phyloP scores from a whole-genome alignment of 2,329 filamentous ascomycete genomes.

The Curvularia spicifera region DNA sequence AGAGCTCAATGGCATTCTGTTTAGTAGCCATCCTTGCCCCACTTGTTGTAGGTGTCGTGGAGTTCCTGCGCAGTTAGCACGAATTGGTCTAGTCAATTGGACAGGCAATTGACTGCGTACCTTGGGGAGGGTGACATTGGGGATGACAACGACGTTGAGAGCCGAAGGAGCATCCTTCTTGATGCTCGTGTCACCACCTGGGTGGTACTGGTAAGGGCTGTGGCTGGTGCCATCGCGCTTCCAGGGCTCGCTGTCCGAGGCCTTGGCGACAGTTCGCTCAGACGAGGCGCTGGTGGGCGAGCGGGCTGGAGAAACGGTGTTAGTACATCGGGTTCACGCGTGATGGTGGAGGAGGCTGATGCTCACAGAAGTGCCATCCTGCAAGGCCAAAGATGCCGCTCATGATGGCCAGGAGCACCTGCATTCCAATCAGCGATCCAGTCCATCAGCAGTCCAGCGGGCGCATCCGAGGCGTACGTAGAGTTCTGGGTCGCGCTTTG shows the following conservation, averaged over 20 bases:
- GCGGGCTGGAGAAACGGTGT: slow-evolving; percentile 63
- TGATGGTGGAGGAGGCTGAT: slow-evolving; percentile 6
- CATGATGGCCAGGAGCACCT: slow-evolving; percentile 95
- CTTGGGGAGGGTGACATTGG: slow-evolving; percentile 91
- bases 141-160: slow-evolving; percentile 91
- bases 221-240: slow-evolving; percentile 63
- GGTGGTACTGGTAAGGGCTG: slow-evolving; percentile 72
- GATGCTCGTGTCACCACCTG: slow-evolving; percentile 78
- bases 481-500: slow-evolving; percentile 75
- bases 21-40: slow-evolving; percentile 92
- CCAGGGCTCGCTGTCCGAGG: slow-evolving; percentile 87
- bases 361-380: slow-evolving; percentile 84
- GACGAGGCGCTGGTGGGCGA: slow-evolving; percentile 85
- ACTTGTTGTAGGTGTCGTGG: slow-evolving; percentile 99
- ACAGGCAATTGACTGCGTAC: slow-evolving; percentile 20
- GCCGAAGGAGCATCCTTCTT: slow-evolving; percentile 93
- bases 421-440: slow-evolving; percentile 34
- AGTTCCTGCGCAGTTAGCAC: slow-evolving; percentile 65
- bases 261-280: slow-evolving; percentile 77
- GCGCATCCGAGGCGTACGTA: slow-evolving; percentile 61
- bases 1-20: slow-evolving; percentile 1
- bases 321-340: slow-evolving; percentile 8
- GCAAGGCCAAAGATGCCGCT: slow-evolving; percentile 84
- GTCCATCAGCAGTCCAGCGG: neutral
- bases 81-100: neutral